phyloP scores from a whole-genome alignment of 2,329 filamentous ascomycete genomes.

The Exserohilum turcica region DNA sequence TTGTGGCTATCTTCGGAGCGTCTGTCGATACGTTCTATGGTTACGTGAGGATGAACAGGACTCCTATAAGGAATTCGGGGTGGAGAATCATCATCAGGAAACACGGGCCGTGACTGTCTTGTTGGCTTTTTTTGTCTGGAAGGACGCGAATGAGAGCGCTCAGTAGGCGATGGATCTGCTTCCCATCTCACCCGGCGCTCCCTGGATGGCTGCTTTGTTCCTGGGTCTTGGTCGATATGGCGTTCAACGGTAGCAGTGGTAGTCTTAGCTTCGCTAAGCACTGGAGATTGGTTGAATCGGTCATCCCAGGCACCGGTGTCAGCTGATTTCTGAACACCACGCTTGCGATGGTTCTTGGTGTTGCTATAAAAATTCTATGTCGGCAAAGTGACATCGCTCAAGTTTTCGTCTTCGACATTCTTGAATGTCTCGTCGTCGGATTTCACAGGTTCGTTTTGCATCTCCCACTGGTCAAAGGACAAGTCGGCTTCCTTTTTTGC shows the following conservation, averaged over 20 bases:
- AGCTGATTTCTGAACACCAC: neutral
- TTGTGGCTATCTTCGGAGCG: neutral
- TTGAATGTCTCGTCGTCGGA: conserved; percentile 1
- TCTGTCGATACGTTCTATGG: neutral
- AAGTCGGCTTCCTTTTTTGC: neutral
- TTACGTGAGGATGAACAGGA: neutral
- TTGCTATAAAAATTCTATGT: neutral
- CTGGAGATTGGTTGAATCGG: neutral
- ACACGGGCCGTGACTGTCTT: neutral
- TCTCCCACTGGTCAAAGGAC: conserved; percentile 6
- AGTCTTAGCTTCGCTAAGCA: neutral
- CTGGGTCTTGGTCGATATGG: neutral
- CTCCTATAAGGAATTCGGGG: neutral
- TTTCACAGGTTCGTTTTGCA: neutral
- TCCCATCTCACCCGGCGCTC: neutral
- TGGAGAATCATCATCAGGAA: neutral
- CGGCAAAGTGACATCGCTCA: neutral
- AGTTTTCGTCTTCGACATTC: neutral
- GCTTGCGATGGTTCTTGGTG: neutral
- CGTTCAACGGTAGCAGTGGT: no score
- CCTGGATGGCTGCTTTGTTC: neutral
- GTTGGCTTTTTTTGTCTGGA: neutral
- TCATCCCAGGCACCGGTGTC: neutral
- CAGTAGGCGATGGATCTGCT: neutral
- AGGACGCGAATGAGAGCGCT: neutral